Evolutionary conservation across 306 rosid genomes (phyloP), one percentile per base, ranked within the genome.

Genomic region (Quillaja saponaria): DNA sequence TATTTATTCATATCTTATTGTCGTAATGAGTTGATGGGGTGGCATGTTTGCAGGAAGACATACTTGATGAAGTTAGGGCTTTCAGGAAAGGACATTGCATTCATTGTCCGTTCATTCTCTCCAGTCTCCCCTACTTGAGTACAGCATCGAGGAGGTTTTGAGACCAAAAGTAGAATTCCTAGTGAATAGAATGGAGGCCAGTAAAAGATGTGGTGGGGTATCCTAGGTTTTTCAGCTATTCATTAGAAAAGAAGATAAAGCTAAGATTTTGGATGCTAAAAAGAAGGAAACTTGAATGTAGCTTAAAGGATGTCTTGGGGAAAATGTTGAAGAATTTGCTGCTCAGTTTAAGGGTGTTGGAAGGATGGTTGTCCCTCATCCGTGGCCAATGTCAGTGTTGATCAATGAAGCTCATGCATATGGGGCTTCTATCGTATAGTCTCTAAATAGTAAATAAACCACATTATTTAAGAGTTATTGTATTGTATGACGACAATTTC

Each of bases 221-320:
- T 82, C 96, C 98, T 10, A 81, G 96, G 77, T 86, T 80, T 71
- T 88, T 91, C 64, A 91, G 98, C 83, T 84, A 88, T 80, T 91
- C 96, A n/a, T 72, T 86, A 71, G 92, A 86, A 73, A 84, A 84
- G 80, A 88, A 72, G 88, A 91, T 91, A 73, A 84, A 84, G 61
- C 95, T 96, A 42, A 88, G 98, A 72, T 86, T 63, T 66, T 65
- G 83, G 83, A 80, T 76, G 59, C 77, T 88, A 13, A 86, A 77
- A 68, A 77, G 70, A 61, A 82, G 81, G 67, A 82, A 86, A 67
- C 68, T 86, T 9, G 70, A 86, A 57, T 86, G 81, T 62, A 82
- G 88, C 66, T 80, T 91, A 70, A 79, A 81, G 71, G 96, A 84
- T 40, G 88, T 86, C 95, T 72, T 91, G 63, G 92, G 79, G 13